Evolutionary conservation across 2,329 filamentous ascomycete species (phyloP).

Genomic region (Neobulgaria alba): DNA sequence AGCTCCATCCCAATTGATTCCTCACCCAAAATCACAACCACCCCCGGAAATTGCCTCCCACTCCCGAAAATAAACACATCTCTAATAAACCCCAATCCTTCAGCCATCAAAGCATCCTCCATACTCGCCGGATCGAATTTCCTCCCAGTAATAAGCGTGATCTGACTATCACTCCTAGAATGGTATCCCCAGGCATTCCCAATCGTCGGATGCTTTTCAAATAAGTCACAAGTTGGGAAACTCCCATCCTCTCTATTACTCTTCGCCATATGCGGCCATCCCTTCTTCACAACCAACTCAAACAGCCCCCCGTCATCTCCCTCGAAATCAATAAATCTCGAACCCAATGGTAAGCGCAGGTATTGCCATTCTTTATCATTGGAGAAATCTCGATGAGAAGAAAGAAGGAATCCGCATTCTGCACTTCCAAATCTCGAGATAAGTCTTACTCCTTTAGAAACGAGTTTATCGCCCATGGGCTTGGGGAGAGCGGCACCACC

Average conservation of each 20-base stretch:
- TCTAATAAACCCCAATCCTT: constrained; percentile 33
- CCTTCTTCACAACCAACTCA: constrained; percentile 46
- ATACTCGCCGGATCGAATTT: constrained; percentile 59
- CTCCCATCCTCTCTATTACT: constrained; percentile 49
- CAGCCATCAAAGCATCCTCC: constrained; percentile 44
- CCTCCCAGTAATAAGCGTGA: constrained; percentile 57
- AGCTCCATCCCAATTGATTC: constrained; percentile 23
- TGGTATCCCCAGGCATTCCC: constrained; percentile 52
- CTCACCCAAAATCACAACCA: constrained; percentile 41
- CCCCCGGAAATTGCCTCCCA: constrained; percentile 46
- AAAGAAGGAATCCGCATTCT: constrained; percentile 58
- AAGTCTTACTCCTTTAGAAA: constrained; percentile 43
- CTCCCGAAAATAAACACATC: constrained; percentile 56
- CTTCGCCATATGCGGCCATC: constrained; percentile 53
- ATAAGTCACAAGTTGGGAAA: constrained; percentile 56
- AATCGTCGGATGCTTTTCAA: constrained; percentile 44
- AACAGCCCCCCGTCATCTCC: constrained; percentile 31
- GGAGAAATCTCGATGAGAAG: constrained; percentile 47
- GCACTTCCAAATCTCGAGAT: constrained; percentile 57
- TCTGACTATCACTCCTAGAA: constrained; percentile 50
- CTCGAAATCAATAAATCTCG: constrained; percentile 37
- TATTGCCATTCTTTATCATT: constrained; percentile 53
- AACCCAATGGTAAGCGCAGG: constrained; percentile 35
- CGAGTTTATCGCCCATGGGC: constrained; percentile 44
- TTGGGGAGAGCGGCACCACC: constrained; percentile 51